Evolutionary conservation across 495 filamentous ascomycete species (phyloP).

Genomic region (Lindgomyces ingoldianus): DNA sequence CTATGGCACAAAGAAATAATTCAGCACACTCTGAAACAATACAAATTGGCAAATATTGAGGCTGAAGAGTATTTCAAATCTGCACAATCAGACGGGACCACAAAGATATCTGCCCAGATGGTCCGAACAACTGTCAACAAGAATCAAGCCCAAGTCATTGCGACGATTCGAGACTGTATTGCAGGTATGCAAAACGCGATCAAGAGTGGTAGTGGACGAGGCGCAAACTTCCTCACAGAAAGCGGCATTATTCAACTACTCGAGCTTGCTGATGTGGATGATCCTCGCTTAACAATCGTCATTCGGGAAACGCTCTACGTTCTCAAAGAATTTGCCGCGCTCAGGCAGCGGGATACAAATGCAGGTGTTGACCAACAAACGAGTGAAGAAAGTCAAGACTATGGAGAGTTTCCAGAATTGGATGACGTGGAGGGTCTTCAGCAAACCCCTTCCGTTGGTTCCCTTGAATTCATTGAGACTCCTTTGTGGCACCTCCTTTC

Average conservation of each 20-base stretch:
- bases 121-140: slow-evolving; percentile 58
- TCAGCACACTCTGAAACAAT: slow-evolving; percentile 59
- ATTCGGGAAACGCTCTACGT: slow-evolving; percentile 50
- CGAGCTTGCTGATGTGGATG: slow-evolving; percentile 48
- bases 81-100: slow-evolving; percentile 43
- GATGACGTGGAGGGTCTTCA: slow-evolving; percentile 50
- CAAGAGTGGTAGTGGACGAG: slow-evolving; percentile 43
- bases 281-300: slow-evolving; percentile 42
- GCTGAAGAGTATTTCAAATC: slow-evolving; percentile 57
- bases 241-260: slow-evolving; percentile 45
- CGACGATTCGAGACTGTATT: slow-evolving; percentile 57
- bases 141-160: slow-evolving; percentile 66
- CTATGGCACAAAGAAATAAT: slow-evolving; percentile 68
- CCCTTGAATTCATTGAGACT: slow-evolving; percentile 51
- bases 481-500: slow-evolving; percentile 61
- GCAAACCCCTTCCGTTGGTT: background rate
- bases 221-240: slow-evolving; percentile 42
- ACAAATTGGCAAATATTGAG: slow-evolving; percentile 60
- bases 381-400: slow-evolving; percentile 73
- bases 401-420: slow-evolving; percentile 66
- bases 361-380: slow-evolving; percentile 18
- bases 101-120: slow-evolving; percentile 51
- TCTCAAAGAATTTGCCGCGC: slow-evolving; percentile 41
- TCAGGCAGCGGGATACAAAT: background rate
- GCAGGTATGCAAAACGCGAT: slow-evolving; percentile 55